Conservation (phyloP, 805 yeast genomes). For the Candida manassasensis region DNA sequence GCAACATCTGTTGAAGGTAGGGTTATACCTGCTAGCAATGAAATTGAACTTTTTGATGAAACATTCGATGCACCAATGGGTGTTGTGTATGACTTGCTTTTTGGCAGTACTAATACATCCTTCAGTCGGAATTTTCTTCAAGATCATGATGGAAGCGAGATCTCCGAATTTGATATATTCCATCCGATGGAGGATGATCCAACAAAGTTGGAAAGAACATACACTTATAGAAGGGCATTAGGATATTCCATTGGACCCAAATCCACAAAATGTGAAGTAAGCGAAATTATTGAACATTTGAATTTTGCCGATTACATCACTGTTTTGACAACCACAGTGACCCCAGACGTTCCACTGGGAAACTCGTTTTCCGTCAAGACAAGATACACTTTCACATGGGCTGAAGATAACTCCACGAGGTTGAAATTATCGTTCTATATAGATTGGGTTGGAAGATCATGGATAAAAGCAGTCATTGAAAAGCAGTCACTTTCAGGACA, state of each 20-base stretch:
- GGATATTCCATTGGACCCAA: conserved; percentile 88
- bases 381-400: conserved; percentile 74
- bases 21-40: conserved; percentile 20
- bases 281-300: conserved; percentile 53
- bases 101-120: conserved; percentile 50
- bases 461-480: conserved; percentile 89
- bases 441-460: conserved; percentile 87
- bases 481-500: conserved; percentile 82
- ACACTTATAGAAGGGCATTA: conserved; percentile 68
- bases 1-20: conserved; percentile 48
- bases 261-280: conserved; percentile 69
- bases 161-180: conserved; percentile 35
- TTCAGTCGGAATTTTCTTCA: conserved; percentile 37
- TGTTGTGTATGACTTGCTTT: conserved; percentile 60
- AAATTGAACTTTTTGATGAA: conserved; percentile 45
- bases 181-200: conserved; percentile 30
- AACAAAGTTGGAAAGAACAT: conserved; percentile 45
- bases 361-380: conserved; percentile 72
- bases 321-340: conserved; percentile 58
- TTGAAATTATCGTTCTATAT: conserved; percentile 67
- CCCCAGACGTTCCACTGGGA: conserved; percentile 97
- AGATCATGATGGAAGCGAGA: conserved; percentile 44
- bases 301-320: conserved; percentile 54
- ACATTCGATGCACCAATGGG: conserved; percentile 72
- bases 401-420: conserved; percentile 51